Evolutionary conservation across 2,329 filamentous ascomycete species (phyloP).

Genomic region (Helotiales sp.): DNA sequence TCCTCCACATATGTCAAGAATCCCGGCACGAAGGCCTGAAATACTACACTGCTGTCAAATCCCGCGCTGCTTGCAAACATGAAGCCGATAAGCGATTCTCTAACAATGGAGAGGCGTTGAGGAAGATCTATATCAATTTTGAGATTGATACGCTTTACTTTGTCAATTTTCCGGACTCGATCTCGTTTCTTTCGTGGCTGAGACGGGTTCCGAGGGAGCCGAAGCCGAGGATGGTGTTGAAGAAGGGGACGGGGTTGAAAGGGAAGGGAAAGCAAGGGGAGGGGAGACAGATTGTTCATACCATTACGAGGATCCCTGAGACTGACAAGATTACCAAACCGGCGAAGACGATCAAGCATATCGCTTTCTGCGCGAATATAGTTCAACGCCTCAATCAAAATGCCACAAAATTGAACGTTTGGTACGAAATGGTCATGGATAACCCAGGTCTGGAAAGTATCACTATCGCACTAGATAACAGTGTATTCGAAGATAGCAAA

Average conservation of each 20-base stretch:
- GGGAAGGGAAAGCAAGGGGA: neutral
- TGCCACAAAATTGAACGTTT: neutral
- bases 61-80: neutral
- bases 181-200: conserved; percentile 7
- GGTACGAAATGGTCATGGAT: conserved; percentile 2
- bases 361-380: neutral
- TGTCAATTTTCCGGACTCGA: conserved; percentile 1
- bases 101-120: neutral
- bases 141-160: conserved; percentile 17
- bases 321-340: neutral
- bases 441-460: conserved; percentile 7
- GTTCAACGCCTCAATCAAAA: neutral
- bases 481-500: neutral
- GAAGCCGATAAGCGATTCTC: neutral
- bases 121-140: conserved; percentile 12
- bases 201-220: conserved; percentile 6
- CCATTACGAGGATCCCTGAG: neutral
- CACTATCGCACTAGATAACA: conserved; percentile 13
- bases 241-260: neutral
- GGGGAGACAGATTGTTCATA: neutral
- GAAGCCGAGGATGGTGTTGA: neutral
- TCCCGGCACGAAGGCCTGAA: conserved; percentile 14
- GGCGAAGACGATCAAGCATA: neutral
- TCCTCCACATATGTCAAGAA: conserved; percentile 10
- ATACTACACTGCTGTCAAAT: conserved; percentile 9